phyloP scores from a whole-genome alignment of 2,329 filamentous ascomycete genomes.

The Pyrenochaeta sp. region DNA sequence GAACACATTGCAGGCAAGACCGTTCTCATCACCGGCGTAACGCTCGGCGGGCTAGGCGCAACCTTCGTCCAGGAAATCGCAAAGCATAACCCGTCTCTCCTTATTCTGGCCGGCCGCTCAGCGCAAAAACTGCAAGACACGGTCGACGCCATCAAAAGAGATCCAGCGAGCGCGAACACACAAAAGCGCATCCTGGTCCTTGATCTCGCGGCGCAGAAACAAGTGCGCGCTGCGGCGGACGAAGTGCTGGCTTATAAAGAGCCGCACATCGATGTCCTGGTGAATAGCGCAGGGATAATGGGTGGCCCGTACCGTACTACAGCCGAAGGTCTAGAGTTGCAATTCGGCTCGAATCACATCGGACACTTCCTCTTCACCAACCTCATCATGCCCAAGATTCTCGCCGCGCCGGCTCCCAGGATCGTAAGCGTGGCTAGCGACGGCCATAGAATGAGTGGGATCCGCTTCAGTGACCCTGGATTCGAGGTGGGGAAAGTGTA shows the following conservation, averaged over 20 bases:
- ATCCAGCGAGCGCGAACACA: conserved; percentile 41
- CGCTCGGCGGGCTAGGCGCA: conserved; percentile 37
- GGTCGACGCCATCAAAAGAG: conserved; percentile 43
- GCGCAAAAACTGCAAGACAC: conserved; percentile 50
- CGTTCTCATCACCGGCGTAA: conserved; percentile 48
- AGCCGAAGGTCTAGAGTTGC: conserved; percentile 47
- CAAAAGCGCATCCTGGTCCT: conserved; percentile 39
- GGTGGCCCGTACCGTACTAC: conserved; percentile 35
- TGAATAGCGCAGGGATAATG: conserved; percentile 52
- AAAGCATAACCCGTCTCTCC: conserved; percentile 32
- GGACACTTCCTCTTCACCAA: conserved; percentile 58
- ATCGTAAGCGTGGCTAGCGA: conserved; percentile 54
- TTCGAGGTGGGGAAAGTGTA: conserved; percentile 53
- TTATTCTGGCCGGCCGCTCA: conserved; percentile 53
- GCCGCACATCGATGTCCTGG: conserved; percentile 51
- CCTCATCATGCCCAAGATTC: conserved; percentile 54
- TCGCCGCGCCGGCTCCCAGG: conserved; percentile 40
- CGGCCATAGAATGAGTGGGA: conserved; percentile 48
- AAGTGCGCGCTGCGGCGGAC: conserved; percentile 45
- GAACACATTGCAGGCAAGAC: conserved; percentile 54
- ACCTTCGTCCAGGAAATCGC: conserved; percentile 37
- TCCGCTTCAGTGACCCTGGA: conserved; percentile 55
- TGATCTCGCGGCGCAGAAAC: conserved; percentile 47
- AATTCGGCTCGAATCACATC: conserved; percentile 59
- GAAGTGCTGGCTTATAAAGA: conserved; percentile 37